phyloP scores from a whole-genome alignment of 495 filamentous ascomycete species.

The Penicillium steckii region DNA sequence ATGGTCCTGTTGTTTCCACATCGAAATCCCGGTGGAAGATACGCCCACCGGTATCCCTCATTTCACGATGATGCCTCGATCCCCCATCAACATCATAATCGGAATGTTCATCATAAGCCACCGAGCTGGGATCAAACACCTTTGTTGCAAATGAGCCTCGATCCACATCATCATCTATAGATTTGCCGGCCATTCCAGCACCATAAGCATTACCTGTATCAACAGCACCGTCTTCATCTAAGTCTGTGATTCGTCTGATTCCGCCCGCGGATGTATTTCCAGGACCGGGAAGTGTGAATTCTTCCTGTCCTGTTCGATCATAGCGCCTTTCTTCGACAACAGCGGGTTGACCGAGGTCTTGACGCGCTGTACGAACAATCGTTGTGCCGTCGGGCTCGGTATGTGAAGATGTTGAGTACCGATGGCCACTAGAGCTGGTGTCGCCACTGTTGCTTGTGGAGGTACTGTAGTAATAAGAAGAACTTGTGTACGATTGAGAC shows the following conservation, averaged over 20 bases:
- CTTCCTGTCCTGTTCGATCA: slow-evolving; percentile 36
- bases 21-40: slow-evolving; percentile 8
- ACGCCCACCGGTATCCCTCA: slow-evolving; percentile 9
- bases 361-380: slow-evolving; percentile 34
- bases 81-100: slow-evolving; percentile 15
- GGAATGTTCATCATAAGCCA: slow-evolving; percentile 11
- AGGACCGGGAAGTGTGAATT: slow-evolving; percentile 9
- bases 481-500: slow-evolving; percentile 25
- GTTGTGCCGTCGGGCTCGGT: slow-evolving; percentile 39
- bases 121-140: slow-evolving; percentile 12
- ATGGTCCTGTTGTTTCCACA: slow-evolving; percentile 8
- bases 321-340: slow-evolving; percentile 37
- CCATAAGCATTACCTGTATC: slow-evolving; percentile 7
- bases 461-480: slow-evolving; percentile 37
- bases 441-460: slow-evolving; percentile 25
- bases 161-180: slow-evolving; percentile 11
- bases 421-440: slow-evolving; percentile 29
- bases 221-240: slow-evolving; percentile 22
- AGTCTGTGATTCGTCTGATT: slow-evolving; percentile 27
- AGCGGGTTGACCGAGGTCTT: slow-evolving; percentile 37
- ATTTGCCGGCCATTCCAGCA: slow-evolving; percentile 3
- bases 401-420: slow-evolving; percentile 34
- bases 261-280: slow-evolving; percentile 24
- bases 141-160: slow-evolving; percentile 8
- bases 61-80: slow-evolving; percentile 8